These are phyloP conservation scores for Solanum bulbocastanum DNA, from an alignment of 257 asterid species.

Conservation along the genomic window DNA sequence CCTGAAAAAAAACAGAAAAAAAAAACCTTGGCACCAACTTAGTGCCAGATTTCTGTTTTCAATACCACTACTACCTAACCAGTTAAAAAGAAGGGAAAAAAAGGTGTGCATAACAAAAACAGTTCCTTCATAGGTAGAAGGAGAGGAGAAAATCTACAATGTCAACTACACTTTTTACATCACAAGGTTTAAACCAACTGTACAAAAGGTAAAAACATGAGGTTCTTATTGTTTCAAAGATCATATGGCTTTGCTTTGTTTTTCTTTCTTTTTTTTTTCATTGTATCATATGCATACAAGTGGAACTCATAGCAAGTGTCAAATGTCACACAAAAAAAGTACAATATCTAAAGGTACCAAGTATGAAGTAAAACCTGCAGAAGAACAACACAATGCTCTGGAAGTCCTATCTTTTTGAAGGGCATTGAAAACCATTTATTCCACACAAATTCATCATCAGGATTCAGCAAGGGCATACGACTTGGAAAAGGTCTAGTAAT, in stretches of 20 bases:
- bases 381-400: slow-evolving; percentile 75
- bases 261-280: not conserved
- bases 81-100: not conserved
- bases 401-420: slow-evolving; percentile 80
- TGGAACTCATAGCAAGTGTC: not conserved
- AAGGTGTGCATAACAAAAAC: not conserved
- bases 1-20: not conserved
- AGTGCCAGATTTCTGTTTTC: not conserved
- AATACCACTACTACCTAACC: not conserved
- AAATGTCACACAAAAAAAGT: slow-evolving; percentile 6
- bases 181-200: not conserved
- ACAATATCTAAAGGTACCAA: slow-evolving; percentile 30
- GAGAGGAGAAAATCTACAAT: not conserved
- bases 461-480: slow-evolving; percentile 63
- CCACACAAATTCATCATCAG: slow-evolving; percentile 98
- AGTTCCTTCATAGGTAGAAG: not conserved
- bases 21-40: not conserved
- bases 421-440: slow-evolving; percentile 89
- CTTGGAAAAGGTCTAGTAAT: slow-evolving; percentile 95
- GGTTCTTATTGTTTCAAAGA: not conserved
- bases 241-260: not conserved
- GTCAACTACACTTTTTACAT: not conserved
- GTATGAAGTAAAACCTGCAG: slow-evolving; percentile 65
- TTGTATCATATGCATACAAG: not conserved
- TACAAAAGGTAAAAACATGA: not conserved